Percentiles rank a stretch among this genome's conserved stretches.
Evolutionary conservation across 2,329 filamentous ascomycete genomes (phyloP).

Genomic region (Claviceps citrina): DNA sequence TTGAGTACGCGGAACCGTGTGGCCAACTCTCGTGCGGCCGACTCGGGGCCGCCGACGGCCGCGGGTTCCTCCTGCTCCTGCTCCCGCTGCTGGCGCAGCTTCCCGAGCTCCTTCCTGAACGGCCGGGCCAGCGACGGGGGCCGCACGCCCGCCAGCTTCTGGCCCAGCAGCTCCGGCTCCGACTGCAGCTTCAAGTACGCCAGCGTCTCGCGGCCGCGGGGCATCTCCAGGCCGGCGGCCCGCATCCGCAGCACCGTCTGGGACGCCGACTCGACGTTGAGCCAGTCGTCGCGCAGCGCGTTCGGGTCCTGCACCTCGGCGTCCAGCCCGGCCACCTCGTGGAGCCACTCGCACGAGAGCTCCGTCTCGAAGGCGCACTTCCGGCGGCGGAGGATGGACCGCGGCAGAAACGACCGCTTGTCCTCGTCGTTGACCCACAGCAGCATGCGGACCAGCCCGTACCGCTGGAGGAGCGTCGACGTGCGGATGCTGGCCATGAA

Average conservation of each 20-base stretch:
- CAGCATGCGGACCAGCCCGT: conserved; percentile 67
- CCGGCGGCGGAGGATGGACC: conserved; percentile 36
- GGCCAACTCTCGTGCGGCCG: too few species aligned
- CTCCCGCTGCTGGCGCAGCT: conserved; percentile 23
- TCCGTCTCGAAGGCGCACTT: conserved; percentile 46
- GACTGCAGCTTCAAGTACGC: conserved; percentile 12
- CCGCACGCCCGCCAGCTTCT: conserved; percentile 16
- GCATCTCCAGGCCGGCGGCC: conserved; percentile 25
- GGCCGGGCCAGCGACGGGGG: conserved; percentile 21
- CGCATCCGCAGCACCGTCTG: conserved; percentile 31
- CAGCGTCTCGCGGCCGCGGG: conserved; percentile 26
- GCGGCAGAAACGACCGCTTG: conserved; percentile 44
- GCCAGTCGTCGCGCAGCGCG: conserved; percentile 28
- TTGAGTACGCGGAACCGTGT: too few species aligned
- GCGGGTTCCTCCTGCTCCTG: too few species aligned
- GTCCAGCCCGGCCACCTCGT: conserved; percentile 38
- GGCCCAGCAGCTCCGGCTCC: conserved; percentile 11
- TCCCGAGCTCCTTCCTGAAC: conserved; percentile 26
- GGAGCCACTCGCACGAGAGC: conserved; percentile 40
- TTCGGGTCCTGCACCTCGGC: conserved; percentile 13
- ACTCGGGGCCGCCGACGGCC: conserved; percentile 5
- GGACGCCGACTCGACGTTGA: conserved; percentile 32
- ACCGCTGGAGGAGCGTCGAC: conserved; percentile 50
- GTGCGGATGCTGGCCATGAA: conserved; percentile 43
- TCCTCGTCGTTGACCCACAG: conserved; percentile 53